phyloP scores from a whole-genome alignment of 1,284 basidiomycete species.

The Exobasidium cylindrosporum region DNA sequence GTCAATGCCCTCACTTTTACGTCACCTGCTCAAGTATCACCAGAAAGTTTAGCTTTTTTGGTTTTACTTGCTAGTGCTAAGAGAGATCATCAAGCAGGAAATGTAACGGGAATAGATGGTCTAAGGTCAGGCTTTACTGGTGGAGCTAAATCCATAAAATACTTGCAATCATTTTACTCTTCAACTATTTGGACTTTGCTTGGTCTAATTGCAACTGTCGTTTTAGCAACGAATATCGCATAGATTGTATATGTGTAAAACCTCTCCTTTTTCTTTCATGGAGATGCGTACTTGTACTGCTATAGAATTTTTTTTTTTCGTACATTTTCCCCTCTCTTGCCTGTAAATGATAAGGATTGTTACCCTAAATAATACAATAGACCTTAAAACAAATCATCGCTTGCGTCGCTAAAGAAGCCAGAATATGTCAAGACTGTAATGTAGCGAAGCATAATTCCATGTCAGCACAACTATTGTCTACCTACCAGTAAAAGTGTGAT shows the following conservation, averaged over 20 bases:
- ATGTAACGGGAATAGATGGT: conserved; percentile 22
- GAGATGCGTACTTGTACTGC: no score
- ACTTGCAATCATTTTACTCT: no score
- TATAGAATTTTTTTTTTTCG: background rate
- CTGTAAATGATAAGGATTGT: background rate
- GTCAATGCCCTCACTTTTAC: conserved; percentile 45
- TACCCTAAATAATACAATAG: background rate
- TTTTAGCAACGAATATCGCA: no score
- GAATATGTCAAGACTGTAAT: conserved; percentile 41
- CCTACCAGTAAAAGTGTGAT: conserved; percentile 22
- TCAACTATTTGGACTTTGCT: no score
- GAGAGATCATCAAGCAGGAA: conserved; percentile 32
- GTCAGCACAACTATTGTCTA: no score
- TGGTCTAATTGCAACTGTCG: no score
- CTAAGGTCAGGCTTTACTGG: conserved; percentile 14
- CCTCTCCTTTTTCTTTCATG: no score
- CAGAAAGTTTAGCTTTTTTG: conserved; percentile 45
- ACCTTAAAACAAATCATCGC: conserved; percentile 35
- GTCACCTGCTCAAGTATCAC: conserved; percentile 29
- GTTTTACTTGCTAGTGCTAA: conserved; percentile 45
- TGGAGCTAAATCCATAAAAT: background rate
- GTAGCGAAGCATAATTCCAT: background rate
- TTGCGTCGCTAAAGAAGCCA: conserved; percentile 43
- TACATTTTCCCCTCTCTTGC: background rate
- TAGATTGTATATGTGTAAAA: no score